Evolutionary conservation across 2,329 filamentous ascomycete genomes (phyloP).

Genomic region (Parastagonospora nodorum): DNA sequence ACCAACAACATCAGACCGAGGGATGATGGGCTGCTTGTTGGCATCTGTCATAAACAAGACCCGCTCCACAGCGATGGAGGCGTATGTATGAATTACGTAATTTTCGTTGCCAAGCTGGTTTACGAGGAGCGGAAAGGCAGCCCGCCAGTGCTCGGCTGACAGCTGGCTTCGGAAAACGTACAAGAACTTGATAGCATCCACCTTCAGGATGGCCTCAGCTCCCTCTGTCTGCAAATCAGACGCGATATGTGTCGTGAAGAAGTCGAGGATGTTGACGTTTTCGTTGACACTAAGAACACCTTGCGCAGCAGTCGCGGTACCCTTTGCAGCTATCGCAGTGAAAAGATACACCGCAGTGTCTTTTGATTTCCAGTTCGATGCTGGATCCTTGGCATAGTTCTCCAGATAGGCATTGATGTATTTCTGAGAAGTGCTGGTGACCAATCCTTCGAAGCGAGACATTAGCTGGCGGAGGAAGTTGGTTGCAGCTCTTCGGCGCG

Average conservation of each 20-base stretch:
- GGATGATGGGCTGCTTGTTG: conserved; percentile 76
- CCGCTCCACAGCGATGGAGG: conserved; percentile 93
- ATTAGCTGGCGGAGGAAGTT: conserved; percentile 91
- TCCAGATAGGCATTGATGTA: conserved; percentile 86
- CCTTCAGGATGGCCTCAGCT: conserved; percentile 85
- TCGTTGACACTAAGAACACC: conserved; percentile 90
- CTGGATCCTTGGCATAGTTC: conserved; percentile 68
- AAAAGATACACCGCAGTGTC: conserved; percentile 98
- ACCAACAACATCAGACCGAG: conserved; percentile 76
- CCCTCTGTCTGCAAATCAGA: conserved; percentile 77
- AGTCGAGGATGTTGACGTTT: conserved; percentile 82
- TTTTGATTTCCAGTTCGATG: conserved; percentile 90
- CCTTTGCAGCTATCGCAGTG: conserved; percentile 91
- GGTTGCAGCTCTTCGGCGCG: conserved; percentile 85
- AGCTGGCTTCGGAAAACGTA: conserved; percentile 97
- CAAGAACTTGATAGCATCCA: conserved; percentile 97
- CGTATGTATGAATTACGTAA: conserved; percentile 97
- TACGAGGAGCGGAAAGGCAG: conserved; percentile 85
- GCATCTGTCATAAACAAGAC: conserved; percentile 83
- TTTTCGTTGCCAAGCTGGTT: conserved; percentile 88
- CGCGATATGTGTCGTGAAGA: conserved; percentile 92
- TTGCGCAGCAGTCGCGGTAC: conserved; percentile 81
- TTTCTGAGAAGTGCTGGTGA: conserved; percentile 83
- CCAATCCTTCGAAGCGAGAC: conserved; percentile 82
- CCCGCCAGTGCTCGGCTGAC: conserved; percentile 88